phyloP scores from a whole-genome alignment of 2,329 filamentous ascomycete species.

The Immersiporthe knoxdaviesiana region DNA sequence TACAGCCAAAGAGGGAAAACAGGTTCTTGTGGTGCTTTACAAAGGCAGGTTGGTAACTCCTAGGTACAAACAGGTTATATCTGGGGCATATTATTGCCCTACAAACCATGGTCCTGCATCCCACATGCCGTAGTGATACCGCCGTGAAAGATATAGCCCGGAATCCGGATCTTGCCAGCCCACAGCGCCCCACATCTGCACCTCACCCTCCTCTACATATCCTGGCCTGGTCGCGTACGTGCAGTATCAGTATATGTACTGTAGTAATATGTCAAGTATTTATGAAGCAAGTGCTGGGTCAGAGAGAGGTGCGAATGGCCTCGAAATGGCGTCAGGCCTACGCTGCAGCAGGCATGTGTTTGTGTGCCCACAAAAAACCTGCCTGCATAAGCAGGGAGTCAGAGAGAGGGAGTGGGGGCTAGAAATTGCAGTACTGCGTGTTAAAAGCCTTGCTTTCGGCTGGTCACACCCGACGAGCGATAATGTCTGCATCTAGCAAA shows the following conservation, averaged over 20 bases:
- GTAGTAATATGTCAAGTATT: no score
- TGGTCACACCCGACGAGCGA: conserved; percentile 6
- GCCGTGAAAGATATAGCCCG: conserved; percentile 15
- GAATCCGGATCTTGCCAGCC: conserved; percentile 8
- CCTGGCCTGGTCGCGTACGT: not conserved
- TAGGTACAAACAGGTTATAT: not conserved
- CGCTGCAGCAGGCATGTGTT: not conserved
- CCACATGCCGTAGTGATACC: not conserved
- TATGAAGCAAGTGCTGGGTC: not conserved
- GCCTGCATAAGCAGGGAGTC: not conserved
- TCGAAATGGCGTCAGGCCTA: conserved; percentile 15
- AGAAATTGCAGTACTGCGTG: not conserved
- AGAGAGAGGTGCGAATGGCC: conserved; percentile 11
- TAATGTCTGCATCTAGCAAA: not conserved
- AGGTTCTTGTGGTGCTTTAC: not conserved
- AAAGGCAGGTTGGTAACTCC: not conserved
- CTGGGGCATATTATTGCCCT: not conserved
- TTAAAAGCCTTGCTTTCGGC: not conserved
- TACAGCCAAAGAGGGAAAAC: not conserved
- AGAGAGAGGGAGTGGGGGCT: not conserved
- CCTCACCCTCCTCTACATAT: not conserved
- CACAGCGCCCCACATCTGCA: conserved; percentile 6
- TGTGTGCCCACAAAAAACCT: not conserved
- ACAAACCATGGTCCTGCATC: not conserved
- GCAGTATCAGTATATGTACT: no score